Base-by-base conservation (phyloP, 1,284 basidiomycete genomes). In the Porphyrellus sp. region DNA sequence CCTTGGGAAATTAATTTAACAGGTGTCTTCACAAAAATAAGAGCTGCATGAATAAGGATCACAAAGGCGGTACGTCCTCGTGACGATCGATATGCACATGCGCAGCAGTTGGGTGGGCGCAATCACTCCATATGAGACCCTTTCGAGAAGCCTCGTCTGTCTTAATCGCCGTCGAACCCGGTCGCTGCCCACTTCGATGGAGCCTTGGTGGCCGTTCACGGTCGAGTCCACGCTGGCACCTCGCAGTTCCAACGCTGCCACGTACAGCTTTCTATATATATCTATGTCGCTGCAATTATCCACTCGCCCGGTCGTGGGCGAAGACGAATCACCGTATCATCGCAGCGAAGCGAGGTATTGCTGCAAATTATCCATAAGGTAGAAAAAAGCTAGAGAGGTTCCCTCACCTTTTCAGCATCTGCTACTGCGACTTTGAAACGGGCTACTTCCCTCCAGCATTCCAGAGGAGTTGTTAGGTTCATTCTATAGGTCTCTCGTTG, bases 371-470 rank as follows among this genome's bases (percentile, higher is more conserved):
- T 33, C 65, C 47, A 63, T 30, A 23, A 49, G 31, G 44, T 55
- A 30, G 37, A 35, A 30, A 38, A 35, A 57, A 34, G 51, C 49
- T 24, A 7, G 16, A 49, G 28, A n/a, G n/a, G 21, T 23, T 40
- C 18, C 15, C 75, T 58, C 53, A 81, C 82, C 68, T 78, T 74
- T 69, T 93, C 91, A 61, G 89, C 74, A 47, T 77, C 71, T 12
- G 78, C 77, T 16, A 93, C 86, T 1, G 86, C 80, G 28, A 74
- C 64, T 64, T 85, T 91, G 74, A 93, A 93, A 20, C 76, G 77
- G n/a, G 72, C 70, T 5, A 91, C 88, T 63, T 91, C 81, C 55
- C 74, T 77, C 85, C 85, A 90, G 70, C 91, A 93, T 59, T 92
- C 81, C 38, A 93, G 70, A 21, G 89, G 76, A 6, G 76, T 80